Conservation (phyloP, 75 land plant genomes). For the Cunninghamia lanceolata region DNA sequence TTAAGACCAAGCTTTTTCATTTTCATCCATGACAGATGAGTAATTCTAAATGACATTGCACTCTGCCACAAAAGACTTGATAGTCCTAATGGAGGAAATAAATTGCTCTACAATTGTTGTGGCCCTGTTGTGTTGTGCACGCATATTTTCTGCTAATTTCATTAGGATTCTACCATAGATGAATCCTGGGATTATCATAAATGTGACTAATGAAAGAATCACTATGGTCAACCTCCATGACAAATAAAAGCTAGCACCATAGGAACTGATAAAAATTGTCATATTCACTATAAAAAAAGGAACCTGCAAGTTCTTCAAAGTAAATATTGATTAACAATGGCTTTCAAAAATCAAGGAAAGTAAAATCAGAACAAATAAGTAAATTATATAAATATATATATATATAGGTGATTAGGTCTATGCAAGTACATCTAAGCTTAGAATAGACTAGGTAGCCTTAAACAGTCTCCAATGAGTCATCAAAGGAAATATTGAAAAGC, state of each 20-base stretch:
- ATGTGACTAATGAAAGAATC: too few relatives aligned
- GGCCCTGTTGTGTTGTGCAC: conserved; percentile 17
- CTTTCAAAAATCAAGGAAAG: too few relatives aligned
- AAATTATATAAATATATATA: not conserved
- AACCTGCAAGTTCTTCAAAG: conserved; percentile 3
- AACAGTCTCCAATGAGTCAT: too few relatives aligned
- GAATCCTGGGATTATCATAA: too few relatives aligned
- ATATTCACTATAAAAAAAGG: conserved; percentile 30
- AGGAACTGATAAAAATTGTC: conserved; percentile 15
- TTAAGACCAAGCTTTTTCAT: conserved; percentile 30
- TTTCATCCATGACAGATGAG: conserved; percentile 16
- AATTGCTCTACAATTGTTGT: conserved; percentile 29
- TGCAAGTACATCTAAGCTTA: too few relatives aligned
- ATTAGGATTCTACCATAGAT: too few relatives aligned
- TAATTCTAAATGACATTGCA: not conserved
- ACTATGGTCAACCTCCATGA: too few relatives aligned
- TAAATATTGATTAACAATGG: not conserved
- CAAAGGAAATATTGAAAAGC: too few relatives aligned
- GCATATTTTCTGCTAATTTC: too few relatives aligned
- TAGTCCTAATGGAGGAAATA: conserved; percentile 31
- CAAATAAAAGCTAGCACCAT: too few relatives aligned
- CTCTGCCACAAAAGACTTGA: conserved; percentile 39
- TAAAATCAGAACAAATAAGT: not conserved
- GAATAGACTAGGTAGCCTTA: too few relatives aligned
- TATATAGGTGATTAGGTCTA: not conserved